A percentile compares a stretch with the other conserved stretches of the same genome.
Conservation (phyloP, 2,329 filamentous ascomycete genomes). For the Colletotrichum lentis region DNA sequence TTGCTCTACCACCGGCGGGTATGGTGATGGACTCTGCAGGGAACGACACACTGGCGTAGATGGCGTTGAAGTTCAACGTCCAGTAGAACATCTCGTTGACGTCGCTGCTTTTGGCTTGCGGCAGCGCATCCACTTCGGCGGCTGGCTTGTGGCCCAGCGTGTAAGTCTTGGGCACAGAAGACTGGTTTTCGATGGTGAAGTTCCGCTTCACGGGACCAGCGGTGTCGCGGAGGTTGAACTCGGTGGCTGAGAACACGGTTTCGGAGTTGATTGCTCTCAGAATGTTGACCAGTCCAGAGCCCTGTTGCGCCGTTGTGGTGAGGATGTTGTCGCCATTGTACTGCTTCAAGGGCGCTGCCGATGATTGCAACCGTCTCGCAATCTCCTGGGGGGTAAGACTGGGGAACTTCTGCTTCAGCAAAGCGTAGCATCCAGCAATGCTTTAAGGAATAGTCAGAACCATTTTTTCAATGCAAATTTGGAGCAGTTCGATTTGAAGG, state of each 20-base stretch:
- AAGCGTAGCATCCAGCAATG: conserved; percentile 26
- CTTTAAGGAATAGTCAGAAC: not conserved
- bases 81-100: conserved; percentile 32
- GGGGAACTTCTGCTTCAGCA: conserved; percentile 26
- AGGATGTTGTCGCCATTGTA: conserved; percentile 7
- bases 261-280: conserved; percentile 15
- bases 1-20: conserved; percentile 15
- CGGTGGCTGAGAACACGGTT: conserved; percentile 19
- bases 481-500: not conserved
- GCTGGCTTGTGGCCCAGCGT: conserved; percentile 21
- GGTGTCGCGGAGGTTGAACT: conserved; percentile 26
- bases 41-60: conserved; percentile 18
- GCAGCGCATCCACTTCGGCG: conserved; percentile 18
- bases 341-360: conserved; percentile 16
- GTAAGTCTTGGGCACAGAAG: conserved; percentile 22
- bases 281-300: conserved; percentile 26
- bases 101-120: conserved; percentile 6
- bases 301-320: conserved; percentile 27
- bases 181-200: conserved; percentile 29
- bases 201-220: conserved; percentile 1
- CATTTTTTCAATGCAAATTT: not conserved
- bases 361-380: conserved; percentile 22
- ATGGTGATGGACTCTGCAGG: conserved; percentile 10
- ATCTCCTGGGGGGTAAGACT: conserved; percentile 15
- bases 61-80: conserved; percentile 13